These are phyloP conservation scores for Didymella pinodella DNA, from an alignment of 2,329 filamentous ascomycete genomes.

Conservation along the genomic window DNA sequence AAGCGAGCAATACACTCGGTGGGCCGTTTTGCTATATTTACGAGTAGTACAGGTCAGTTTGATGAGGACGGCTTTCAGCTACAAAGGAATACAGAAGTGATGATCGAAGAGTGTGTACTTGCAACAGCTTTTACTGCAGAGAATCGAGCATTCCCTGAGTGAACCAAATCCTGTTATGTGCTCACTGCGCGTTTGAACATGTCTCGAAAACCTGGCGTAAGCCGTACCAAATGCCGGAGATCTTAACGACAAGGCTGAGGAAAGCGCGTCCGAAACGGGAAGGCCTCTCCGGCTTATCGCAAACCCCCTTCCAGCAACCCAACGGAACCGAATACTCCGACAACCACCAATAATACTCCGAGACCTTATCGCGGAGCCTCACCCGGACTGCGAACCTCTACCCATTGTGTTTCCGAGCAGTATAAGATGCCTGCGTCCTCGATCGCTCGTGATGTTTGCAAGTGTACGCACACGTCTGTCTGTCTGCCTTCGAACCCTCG, in stretches of 20 bases:
- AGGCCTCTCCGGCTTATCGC: neutral
- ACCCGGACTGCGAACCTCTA: neutral
- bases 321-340: neutral
- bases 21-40: neutral
- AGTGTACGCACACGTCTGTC: too few relatives aligned
- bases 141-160: too few relatives aligned
- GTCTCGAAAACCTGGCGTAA: neutral
- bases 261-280: slow-evolving; percentile 3
- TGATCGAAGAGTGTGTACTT: too few relatives aligned
- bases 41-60: neutral
- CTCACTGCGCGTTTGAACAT: too few relatives aligned
- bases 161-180: too few relatives aligned
- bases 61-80: too few relatives aligned
- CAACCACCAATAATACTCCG: neutral
- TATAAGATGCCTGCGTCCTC: neutral
- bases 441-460: too few relatives aligned
- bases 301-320: neutral
- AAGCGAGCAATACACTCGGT: neutral
- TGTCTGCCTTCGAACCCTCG: neutral
- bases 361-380: slow-evolving; percentile 1
- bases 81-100: too few relatives aligned
- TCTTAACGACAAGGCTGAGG: neutral
- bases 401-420: neutral
- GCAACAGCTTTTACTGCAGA: too few relatives aligned
- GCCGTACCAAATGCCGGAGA: neutral